Base-by-base conservation (phyloP, 805 yeast species). In the Saturnispora mendoncae region DNA sequence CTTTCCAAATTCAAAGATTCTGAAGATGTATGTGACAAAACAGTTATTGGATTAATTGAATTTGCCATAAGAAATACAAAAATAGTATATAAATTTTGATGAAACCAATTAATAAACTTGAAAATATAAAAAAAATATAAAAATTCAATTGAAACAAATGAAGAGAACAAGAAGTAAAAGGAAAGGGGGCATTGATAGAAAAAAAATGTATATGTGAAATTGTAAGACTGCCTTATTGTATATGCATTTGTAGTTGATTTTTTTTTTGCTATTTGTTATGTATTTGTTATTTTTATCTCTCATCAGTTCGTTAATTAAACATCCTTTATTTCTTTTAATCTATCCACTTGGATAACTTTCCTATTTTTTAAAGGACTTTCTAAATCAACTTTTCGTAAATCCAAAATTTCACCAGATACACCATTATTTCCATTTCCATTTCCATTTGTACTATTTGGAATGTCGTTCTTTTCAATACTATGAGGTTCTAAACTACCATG, bases 281-380 rank as follows among this genome's bases (percentile, higher is more conserved):
- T n/a, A n/a, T n/a, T n/a, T n/a, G n/a, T n/a, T n/a, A n/a, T n/a
- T n/a, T n/a, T n/a, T n/a, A n/a, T n/a, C n/a, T n/a, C n/a, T n/a
- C n/a, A n/a, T n/a, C n/a, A 74, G 41, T 69, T 64, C 1, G 70
- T 66, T 34, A 72, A 51, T 53, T 72, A 76, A 36, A 69, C 69
- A 46, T 69, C 66, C 43, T 66, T 66, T 38, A 68, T 52, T 46
- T 69, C 74, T 3, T 71, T 71, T 8, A 66, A 40, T 42, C 53
- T 53, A 3, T 51, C 50, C n/a, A 50, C 50, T 27, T 26, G 24
- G n/a, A 34, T 12, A 6, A 15, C 8, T 31, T 48, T 51, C 28
- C 58, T 47, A 38, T 46, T 55, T 39, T 54, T 51, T 20, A 55
- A 43, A 3, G 61, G 61, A 41, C 60, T 57, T 33, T 56, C 63